These are phyloP conservation scores for Suillus clintonianus DNA, from an alignment of 768 basidiomycete species.

Conservation along the genomic window DNA sequence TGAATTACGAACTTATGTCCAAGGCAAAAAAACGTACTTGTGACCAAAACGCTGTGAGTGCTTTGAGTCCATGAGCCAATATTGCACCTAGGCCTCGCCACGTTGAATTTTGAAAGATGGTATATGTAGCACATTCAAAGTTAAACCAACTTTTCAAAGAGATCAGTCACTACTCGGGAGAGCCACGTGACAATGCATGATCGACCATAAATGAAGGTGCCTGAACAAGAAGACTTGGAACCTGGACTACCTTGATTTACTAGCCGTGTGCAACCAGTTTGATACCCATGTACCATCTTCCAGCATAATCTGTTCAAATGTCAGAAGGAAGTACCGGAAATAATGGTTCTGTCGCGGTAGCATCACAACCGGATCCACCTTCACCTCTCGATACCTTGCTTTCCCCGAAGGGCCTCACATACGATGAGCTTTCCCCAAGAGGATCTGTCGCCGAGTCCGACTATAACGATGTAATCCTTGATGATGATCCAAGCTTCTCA, in stretches of 20 bases:
- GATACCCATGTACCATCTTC: constrained; percentile 12
- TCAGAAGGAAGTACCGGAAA: constrained; percentile 14
- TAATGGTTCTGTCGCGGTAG: constrained; percentile 6
- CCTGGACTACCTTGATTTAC: neutral
- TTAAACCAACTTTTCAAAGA: neutral
- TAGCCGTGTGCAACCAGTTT: neutral
- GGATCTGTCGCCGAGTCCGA: constrained; percentile 59
- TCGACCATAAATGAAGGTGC: neutral
- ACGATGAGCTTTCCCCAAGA: constrained; percentile 29
- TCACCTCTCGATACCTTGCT: constrained; percentile 48
- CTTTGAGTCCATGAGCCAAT: neutral
- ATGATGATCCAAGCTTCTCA: constrained; percentile 51
- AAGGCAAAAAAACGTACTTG: neutral
- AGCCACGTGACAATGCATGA: neutral
- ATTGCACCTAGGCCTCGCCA: neutral
- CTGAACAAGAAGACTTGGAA: neutral
- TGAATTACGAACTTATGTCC: neutral
- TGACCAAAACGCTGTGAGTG: neutral
- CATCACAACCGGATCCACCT: constrained; percentile 14
- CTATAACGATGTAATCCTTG: constrained; percentile 59
- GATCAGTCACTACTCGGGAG: neutral
- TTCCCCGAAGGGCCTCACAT: constrained; percentile 44
- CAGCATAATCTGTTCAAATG: constrained; percentile 18
- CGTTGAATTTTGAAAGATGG: neutral
- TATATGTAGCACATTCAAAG: too few relatives aligned